phyloP scores from a whole-genome alignment of 768 basidiomycete genomes.

The Boletus insuetus region DNA sequence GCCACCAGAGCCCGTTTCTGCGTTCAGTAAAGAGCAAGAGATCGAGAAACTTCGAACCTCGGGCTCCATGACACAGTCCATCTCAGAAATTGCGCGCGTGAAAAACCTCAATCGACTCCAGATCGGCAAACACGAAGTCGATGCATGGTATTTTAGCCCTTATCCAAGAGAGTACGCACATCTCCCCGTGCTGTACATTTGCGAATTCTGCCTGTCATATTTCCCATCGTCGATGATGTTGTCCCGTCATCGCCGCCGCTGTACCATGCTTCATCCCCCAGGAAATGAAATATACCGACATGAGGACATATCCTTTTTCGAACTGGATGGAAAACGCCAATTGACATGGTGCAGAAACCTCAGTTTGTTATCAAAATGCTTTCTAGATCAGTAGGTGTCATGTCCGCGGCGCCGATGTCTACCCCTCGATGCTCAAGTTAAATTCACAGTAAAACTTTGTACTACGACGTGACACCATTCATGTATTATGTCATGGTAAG shows the following conservation, averaged over 20 bases:
- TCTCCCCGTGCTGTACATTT: slow-evolving; percentile 91
- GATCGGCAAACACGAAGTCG: slow-evolving; percentile 95
- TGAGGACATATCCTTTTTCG: slow-evolving; percentile 96
- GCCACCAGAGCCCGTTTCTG: slow-evolving; percentile 48
- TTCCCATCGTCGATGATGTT: slow-evolving; percentile 91
- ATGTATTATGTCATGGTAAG: slow-evolving; percentile 98
- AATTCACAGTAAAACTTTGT: slow-evolving; percentile 83
- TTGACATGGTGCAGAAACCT: slow-evolving; percentile 96
- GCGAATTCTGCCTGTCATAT: slow-evolving; percentile 97
- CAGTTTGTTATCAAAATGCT: slow-evolving; percentile 95
- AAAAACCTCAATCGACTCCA: slow-evolving; percentile 97
- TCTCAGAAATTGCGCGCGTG: slow-evolving; percentile 95
- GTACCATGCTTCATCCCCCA: slow-evolving; percentile 89
- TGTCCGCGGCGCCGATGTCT: slow-evolving; percentile 9
- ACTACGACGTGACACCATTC: slow-evolving; percentile 99
- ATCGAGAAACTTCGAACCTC: slow-evolving; percentile 98
- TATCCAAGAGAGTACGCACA: slow-evolving; percentile 99
- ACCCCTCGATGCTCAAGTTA: slow-evolving; percentile 14
- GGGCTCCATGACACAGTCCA: slow-evolving; percentile 98
- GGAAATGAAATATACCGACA: slow-evolving; percentile 99
- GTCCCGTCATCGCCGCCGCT: slow-evolving; percentile 85
- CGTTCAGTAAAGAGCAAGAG: slow-evolving; percentile 96
- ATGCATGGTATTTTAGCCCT: slow-evolving; percentile 99
- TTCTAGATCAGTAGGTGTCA: slow-evolving; percentile 87
- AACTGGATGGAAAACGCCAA: slow-evolving; percentile 96